Conservation (phyloP, 2,329 filamentous ascomycete species). For the Graphiopsis chlorocephala region DNA sequence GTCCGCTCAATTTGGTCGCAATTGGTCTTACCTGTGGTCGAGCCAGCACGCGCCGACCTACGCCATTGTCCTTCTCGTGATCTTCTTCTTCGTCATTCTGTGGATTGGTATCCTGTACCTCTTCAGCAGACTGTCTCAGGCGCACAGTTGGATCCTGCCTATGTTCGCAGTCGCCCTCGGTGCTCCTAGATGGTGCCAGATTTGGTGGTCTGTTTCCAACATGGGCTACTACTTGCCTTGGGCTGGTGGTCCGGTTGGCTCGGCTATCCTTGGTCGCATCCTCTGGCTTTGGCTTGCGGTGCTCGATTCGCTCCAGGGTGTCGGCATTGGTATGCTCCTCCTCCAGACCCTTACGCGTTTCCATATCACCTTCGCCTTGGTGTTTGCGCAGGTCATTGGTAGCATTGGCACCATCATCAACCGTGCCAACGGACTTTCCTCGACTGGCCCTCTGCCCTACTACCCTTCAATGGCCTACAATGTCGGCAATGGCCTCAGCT, state of each 20-base stretch:
- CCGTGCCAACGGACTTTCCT: constrained; percentile 59
- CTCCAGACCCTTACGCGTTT: constrained; percentile 61
- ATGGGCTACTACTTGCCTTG: constrained; percentile 63
- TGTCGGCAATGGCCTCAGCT: constrained; percentile 45
- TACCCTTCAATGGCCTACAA: constrained; percentile 60
- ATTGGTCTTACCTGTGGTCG: constrained; percentile 64
- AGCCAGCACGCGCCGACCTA: constrained; percentile 56
- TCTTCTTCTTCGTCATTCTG: constrained; percentile 54
- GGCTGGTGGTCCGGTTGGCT: constrained; percentile 54
- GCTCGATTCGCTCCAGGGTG: constrained; percentile 62
- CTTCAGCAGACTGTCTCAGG: constrained; percentile 56
- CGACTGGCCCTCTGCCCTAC: constrained; percentile 58
- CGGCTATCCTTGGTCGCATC: constrained; percentile 55
- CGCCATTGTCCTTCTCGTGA: constrained; percentile 56
- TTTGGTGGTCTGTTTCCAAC: constrained; percentile 62
- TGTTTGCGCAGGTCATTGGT: constrained; percentile 61
- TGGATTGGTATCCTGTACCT: constrained; percentile 55
- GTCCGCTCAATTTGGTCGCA: constrained; percentile 63
- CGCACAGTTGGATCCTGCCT: constrained; percentile 64
- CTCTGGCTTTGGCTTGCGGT: constrained; percentile 68
- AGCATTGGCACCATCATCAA: constrained; percentile 62
- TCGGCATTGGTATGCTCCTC: constrained; percentile 67
- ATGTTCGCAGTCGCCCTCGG: constrained; percentile 66
- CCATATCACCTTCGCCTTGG: constrained; percentile 62
- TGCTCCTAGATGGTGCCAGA: constrained; percentile 65